Conservation (phyloP, 176 grass and related monocot species). For the Triticum turgidum region DNA sequence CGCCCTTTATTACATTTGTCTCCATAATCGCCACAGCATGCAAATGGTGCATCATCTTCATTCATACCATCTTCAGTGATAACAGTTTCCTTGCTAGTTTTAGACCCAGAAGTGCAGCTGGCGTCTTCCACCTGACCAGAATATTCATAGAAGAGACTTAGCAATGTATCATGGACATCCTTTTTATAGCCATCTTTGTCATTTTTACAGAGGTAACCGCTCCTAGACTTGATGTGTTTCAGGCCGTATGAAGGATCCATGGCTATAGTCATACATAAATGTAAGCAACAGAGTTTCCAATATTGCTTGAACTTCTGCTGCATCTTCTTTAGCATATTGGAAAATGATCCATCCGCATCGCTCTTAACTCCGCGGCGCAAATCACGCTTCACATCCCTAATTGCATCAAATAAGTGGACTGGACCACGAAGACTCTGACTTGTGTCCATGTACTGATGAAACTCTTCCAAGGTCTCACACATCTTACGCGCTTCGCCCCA, state of each 20-base stretch:
- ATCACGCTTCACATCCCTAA: not conserved
- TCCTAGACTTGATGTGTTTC: not conserved
- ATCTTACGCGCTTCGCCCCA: not conserved
- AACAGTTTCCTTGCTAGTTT: conserved; percentile 16
- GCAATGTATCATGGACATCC: not conserved
- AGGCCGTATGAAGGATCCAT: conserved; percentile 26
- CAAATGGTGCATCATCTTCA: not conserved
- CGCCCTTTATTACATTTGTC: not conserved
- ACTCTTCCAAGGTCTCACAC: conserved; percentile 2
- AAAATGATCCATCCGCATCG: not conserved
- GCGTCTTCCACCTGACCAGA: not conserved
- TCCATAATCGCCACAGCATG: not conserved
- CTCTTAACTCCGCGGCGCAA: not conserved
- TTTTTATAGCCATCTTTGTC: not conserved
- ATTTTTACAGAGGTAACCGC: not conserved
- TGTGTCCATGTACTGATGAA: not conserved
- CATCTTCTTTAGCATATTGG: conserved; percentile 16
- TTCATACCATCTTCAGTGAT: not conserved
- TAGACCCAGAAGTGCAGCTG: not conserved
- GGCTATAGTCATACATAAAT: conserved; percentile 20
- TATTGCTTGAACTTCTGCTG: conserved; percentile 17
- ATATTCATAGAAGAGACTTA: conserved; percentile 16
- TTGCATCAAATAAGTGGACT: not conserved
- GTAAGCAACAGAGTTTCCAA: conserved; percentile 30
- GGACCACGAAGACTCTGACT: not conserved